phyloP scores from a whole-genome alignment of 345 rosid species.

The Gossypium arboreum region DNA sequence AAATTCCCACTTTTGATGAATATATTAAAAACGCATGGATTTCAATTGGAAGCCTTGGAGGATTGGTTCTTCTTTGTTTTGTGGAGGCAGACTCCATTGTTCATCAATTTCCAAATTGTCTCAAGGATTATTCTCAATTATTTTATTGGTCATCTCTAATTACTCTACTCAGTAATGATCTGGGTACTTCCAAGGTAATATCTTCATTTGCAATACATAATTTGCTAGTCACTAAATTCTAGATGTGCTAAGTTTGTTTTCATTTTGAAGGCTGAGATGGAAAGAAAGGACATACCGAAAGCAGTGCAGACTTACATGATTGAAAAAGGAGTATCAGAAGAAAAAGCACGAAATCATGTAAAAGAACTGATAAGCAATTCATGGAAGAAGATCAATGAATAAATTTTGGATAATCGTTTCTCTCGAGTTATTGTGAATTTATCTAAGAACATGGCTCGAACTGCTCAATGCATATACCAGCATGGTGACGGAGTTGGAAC shows the following conservation, averaged over 20 bases:
- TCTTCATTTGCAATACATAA: not conserved
- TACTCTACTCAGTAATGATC: conserved; percentile 2
- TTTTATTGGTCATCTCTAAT: conserved; percentile 3
- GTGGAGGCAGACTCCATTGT: not conserved
- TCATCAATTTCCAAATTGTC: not conserved
- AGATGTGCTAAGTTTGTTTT: not conserved
- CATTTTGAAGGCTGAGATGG: not conserved
- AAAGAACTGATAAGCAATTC: not conserved
- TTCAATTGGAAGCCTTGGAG: conserved; percentile 6
- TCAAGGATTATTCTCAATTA: not conserved
- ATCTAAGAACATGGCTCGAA: not conserved
- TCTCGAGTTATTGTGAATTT: not conserved
- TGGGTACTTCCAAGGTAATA: not conserved
- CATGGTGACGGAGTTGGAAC: not conserved
- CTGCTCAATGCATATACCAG: not conserved
- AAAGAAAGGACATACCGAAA: not conserved
- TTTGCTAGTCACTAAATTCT: too few relatives aligned
- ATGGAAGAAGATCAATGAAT: not conserved
- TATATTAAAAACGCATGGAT: conserved; percentile 5
- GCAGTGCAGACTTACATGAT: not conserved
- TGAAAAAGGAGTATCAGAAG: not conserved
- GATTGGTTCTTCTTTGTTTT: conserved; percentile 4
- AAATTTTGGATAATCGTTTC: not conserved
- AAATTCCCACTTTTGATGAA: conserved; percentile 1
- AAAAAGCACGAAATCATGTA: not conserved